These are phyloP conservation scores for Aurantiochytrium sp. DNA, from an alignment of 108 stramenopile genomes.

Conservation along the genomic window DNA sequence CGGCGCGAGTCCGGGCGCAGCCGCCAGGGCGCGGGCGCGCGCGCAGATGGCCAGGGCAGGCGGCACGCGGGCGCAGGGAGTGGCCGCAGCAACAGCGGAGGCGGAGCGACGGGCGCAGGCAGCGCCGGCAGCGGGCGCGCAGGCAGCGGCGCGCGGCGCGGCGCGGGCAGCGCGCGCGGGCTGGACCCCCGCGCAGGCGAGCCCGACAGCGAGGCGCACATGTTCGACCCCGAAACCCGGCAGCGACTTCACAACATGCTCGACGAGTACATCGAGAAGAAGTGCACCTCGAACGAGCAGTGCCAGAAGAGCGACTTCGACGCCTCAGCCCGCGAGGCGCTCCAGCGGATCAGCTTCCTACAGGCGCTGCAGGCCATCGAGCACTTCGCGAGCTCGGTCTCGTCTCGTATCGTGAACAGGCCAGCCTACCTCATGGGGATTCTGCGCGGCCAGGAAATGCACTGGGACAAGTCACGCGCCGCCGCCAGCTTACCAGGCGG, in stretches of 20 bases:
- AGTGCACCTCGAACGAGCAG: neutral
- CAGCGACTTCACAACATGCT: neutral
- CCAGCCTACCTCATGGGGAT: constrained; percentile 12
- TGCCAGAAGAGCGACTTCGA: neutral
- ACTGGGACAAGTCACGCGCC: constrained; percentile 16
- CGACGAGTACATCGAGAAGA: neutral
- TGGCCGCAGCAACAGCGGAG: too few species aligned
- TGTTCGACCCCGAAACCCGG: neutral
- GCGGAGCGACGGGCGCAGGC: too few species aligned
- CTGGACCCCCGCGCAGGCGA: neutral
- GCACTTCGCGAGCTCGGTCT: constrained; percentile 2
- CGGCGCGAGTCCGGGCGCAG: too few species aligned
- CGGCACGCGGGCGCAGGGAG: too few species aligned
- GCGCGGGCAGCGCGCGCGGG: neutral
- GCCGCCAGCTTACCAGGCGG: neutral
- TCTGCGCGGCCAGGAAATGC: neutral
- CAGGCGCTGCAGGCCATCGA: constrained; percentile 12
- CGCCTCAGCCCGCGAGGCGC: neutral
- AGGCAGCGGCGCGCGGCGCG: neutral
- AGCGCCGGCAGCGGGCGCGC: too few species aligned
- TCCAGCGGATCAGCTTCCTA: neutral
- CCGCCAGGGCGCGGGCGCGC: too few species aligned
- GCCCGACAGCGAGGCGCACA: neutral
- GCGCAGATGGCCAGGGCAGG: too few species aligned
- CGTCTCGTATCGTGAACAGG: neutral